Conservation (phyloP, 352 stramenopile genomes). For the Halophytophthora polymorphica region DNA sequence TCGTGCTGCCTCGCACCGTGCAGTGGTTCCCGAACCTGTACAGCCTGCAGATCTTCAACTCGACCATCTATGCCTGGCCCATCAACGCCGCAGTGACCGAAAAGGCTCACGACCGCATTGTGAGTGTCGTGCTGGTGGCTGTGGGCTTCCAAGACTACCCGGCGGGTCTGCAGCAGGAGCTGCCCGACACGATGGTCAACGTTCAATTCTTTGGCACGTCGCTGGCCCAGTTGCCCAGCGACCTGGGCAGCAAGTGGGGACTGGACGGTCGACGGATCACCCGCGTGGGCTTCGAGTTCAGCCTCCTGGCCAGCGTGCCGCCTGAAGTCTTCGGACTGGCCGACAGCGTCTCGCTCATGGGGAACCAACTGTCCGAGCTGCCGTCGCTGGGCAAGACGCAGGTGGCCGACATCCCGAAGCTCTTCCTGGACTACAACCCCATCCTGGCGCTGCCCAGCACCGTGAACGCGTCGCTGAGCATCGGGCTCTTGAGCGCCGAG, state of each 20-base stretch:
- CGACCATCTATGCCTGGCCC: constrained; percentile 15
- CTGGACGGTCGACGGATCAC: constrained; percentile 5
- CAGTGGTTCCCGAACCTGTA: constrained; percentile 11
- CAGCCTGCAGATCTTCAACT: constrained; percentile 20
- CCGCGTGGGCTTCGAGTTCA: constrained; percentile 23
- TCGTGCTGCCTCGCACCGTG: constrained; percentile 14
- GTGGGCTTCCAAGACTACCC: constrained; percentile 14
- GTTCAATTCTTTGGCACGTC: constrained; percentile 21
- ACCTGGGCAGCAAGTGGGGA: constrained; percentile 19
- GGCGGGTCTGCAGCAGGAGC: constrained; percentile 10
- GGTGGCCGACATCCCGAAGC: too few species aligned
- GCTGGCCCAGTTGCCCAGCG: constrained; percentile 9
- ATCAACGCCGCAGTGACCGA: constrained; percentile 12
- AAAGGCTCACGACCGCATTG: constrained; percentile 7
- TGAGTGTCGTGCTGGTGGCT: constrained; percentile 16
- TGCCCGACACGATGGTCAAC: constrained; percentile 13
- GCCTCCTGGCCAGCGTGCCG: constrained; percentile 11
- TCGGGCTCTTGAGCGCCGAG: too few species aligned
- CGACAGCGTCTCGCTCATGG: constrained; percentile 14
- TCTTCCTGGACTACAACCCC: too few species aligned
- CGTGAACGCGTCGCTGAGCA: too few species aligned
- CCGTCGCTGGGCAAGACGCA: constrained; percentile 3
- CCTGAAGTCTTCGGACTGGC: constrained; percentile 18
- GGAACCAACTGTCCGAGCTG: constrained; percentile 16
- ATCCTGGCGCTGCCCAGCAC: too few species aligned